Base-by-base conservation (phyloP, 495 filamentous ascomycete species). In the Aspergillus leporis region DNA sequence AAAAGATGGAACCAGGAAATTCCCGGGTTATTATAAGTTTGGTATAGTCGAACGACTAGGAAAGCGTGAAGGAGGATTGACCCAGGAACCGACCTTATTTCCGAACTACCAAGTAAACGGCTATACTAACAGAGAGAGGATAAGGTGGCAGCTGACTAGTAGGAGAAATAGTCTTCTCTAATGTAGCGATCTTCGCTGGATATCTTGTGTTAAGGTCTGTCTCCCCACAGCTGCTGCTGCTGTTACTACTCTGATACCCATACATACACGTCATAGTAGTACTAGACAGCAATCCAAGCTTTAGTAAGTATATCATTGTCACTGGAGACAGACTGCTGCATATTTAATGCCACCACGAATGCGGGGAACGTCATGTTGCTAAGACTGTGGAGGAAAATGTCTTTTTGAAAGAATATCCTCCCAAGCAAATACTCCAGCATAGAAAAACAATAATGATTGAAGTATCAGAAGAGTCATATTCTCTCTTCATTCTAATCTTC, bases 121-220 rank as follows among this genome's bases (percentile, higher is more conserved):
- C 8, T 19, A 43, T 8, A n/a, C 16, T 45, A 14, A 45, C 2
- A 45, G 18, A 21, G 41, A 45, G 18, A 18, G 38, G 14, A 43
- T n/a, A 43, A 16, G 14, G n/a, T n/a, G n/a, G n/a, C n/a, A n/a
- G n/a, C 16, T 45, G 18, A 18, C 18, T n/a, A 45, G 8, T 5
- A 45, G 18, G 2, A 45, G 36, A 12, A 5, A 14, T 2, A 45
- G n/a, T 18, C 3, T 1, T 45, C 19, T 45, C 16, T 21, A n/a
- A 58, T 53, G 57, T 41, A 54, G 58, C 58, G 58, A 60, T 60
- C 48, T 52, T 61, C 48, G 59, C 52, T 51, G 23, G 46, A 51
- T 51, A 51, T 2, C 36, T 40, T 13, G n/a, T n/a, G n/a, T n/a
- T n/a, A n/a, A n/a, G n/a, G n/a, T n/a, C n/a, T n/a, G n/a, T 2